Conservation (phyloP, 2,329 filamentous ascomycete genomes). For the Alternaria sp. region DNA sequence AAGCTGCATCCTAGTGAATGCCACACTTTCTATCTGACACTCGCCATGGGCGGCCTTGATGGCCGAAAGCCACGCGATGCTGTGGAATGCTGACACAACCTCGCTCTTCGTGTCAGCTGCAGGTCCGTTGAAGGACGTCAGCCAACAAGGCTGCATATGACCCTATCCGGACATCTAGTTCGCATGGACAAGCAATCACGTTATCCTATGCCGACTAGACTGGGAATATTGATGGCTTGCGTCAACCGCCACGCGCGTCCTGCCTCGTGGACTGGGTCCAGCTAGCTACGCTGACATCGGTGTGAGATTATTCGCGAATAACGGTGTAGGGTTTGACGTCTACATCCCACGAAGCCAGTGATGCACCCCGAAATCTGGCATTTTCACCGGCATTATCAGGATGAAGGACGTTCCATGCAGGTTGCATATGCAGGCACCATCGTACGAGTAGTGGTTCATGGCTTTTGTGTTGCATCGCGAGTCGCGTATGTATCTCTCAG, state of each 20-base stretch:
- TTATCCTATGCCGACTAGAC: constrained; percentile 10
- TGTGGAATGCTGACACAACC: constrained; percentile 16
- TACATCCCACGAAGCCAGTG: not conserved
- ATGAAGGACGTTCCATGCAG: not conserved
- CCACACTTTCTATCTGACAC: not conserved
- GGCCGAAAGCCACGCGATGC: constrained; percentile 14
- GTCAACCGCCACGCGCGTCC: not conserved
- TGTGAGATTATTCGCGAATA: constrained; percentile 1
- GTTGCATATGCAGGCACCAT: constrained; percentile 13
- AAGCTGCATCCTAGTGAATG: not conserved
- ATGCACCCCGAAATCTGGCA: not conserved
- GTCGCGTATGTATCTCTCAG: not conserved
- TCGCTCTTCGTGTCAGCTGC: constrained; percentile 32
- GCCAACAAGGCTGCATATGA: constrained; percentile 10
- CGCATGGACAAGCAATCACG: constrained; percentile 29
- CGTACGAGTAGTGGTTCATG: not conserved
- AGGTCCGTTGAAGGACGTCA: constrained; percentile 23
- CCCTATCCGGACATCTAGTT: constrained; percentile 14
- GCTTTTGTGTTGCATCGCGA: not conserved
- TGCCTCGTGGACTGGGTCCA: constrained; percentile 7
- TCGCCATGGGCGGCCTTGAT: not conserved
- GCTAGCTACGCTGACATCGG: constrained; percentile 8
- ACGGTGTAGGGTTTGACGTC: not conserved
- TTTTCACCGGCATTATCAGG: not conserved
- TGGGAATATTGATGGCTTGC: constrained; percentile 3